Evolutionary conservation across 192 early-diverging fungal genomes (phyloP).

Genomic region (Coemansia sp.): DNA sequence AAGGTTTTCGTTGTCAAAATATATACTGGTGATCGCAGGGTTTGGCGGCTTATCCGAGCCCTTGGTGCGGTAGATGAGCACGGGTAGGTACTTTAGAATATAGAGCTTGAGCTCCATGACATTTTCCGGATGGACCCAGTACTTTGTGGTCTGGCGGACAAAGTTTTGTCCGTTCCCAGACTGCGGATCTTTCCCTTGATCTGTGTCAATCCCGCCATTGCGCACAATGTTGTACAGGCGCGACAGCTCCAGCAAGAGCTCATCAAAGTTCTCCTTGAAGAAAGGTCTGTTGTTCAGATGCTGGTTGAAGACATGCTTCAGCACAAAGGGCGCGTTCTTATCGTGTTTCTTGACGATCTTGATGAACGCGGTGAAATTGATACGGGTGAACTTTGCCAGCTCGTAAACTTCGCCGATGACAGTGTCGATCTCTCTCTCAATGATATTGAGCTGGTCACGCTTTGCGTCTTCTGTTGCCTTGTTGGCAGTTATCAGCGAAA

Average conservation of each 20-base stretch:
- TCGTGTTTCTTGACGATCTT: slow-evolving; percentile 99
- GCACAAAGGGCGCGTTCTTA: slow-evolving; percentile 82
- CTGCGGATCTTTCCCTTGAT: slow-evolving; percentile 49
- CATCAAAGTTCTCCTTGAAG: slow-evolving; percentile 84
- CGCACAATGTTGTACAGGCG: slow-evolving; percentile 75
- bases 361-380: slow-evolving; percentile 82
- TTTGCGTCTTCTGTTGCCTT: slow-evolving; percentile 43
- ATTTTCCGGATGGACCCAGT: slow-evolving; percentile 96
- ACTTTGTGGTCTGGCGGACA: slow-evolving; percentile 86
- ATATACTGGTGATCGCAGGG: slow-evolving; percentile 90
- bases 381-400: slow-evolving; percentile 70
- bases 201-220: slow-evolving; percentile 65
- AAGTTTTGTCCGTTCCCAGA: slow-evolving; percentile 61
- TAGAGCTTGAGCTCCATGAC: slow-evolving; percentile 91
- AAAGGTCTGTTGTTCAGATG: slow-evolving; percentile 82
- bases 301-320: slow-evolving; percentile 78
- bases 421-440: slow-evolving; percentile 66
- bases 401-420: slow-evolving; percentile 79
- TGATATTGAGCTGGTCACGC: slow-evolving; percentile 56
- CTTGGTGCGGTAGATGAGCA: slow-evolving; percentile 83
- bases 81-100: slow-evolving; percentile 87
- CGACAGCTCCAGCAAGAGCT: slow-evolving; percentile 80
- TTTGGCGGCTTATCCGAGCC: slow-evolving; percentile 67
- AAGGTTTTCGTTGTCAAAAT: slow-evolving; percentile 88
- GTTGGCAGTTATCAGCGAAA: slow-evolving; percentile 58